These are phyloP conservation scores for Geranomyces michiganensis DNA, from an alignment of 192 early-diverging fungal species.

Conservation along the genomic window DNA sequence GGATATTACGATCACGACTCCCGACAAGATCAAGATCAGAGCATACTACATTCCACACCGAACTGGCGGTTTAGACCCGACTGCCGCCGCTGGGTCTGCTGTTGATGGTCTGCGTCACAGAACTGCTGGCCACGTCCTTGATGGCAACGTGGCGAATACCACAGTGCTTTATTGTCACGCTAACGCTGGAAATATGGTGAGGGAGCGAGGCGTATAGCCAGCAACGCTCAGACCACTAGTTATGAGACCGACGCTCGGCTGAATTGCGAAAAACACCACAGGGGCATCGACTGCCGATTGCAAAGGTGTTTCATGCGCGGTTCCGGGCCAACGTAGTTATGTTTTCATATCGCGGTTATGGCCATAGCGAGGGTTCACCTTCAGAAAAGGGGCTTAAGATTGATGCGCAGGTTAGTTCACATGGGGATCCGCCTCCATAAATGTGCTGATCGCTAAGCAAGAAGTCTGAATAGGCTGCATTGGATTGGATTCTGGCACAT, in stretches of 20 bases:
- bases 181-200: constrained; percentile 95
- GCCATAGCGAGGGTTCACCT: constrained; percentile 82
- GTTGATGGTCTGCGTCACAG: neutral
- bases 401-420: constrained; percentile 72
- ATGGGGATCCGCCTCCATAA: neutral
- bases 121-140: neutral
- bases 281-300: constrained; percentile 95
- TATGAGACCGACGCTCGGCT: too few relatives aligned
- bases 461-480: constrained; percentile 57
- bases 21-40: constrained; percentile 78
- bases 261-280: constrained; percentile 11
- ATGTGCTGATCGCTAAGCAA: neutral
- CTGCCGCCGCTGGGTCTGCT: constrained; percentile 58
- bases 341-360: constrained; percentile 98
- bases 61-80: constrained; percentile 38
- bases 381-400: constrained; percentile 84
- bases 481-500: constrained; percentile 83
- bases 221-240: too few relatives aligned
- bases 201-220: neutral
- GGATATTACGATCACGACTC: constrained; percentile 72
- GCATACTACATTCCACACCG: constrained; percentile 69
- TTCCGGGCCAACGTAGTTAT: constrained; percentile 88
- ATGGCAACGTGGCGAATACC: constrained; percentile 33
- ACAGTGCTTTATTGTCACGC: constrained; percentile 93
- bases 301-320: constrained; percentile 67